Conservation (phyloP, 2,329 filamentous ascomycete species). For the Xylaria sp. region DNA sequence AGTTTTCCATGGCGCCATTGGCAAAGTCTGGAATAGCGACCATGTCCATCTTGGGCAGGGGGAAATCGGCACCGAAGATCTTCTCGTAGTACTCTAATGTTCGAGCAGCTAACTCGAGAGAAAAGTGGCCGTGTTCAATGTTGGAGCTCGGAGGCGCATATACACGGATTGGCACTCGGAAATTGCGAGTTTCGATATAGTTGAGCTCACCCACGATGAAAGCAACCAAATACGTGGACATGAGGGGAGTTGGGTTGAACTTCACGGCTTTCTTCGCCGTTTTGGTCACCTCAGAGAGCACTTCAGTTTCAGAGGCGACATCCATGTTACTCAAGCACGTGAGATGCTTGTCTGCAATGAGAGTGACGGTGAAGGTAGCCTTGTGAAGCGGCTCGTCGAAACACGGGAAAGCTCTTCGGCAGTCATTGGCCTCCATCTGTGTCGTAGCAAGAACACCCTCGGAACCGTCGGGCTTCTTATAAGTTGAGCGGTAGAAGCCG, state of each 20-base stretch:
- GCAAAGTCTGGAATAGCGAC: constrained; percentile 94
- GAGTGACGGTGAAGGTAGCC: constrained; percentile 83
- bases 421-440: constrained; percentile 96
- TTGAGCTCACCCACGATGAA: constrained; percentile 94
- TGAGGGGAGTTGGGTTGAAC: constrained; percentile 86
- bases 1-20: constrained; percentile 97
- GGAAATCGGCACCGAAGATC: constrained; percentile 81
- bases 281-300: constrained; percentile 57
- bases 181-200: constrained; percentile 85
- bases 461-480: constrained; percentile 74
- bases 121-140: constrained; percentile 87
- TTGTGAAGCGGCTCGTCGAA: constrained; percentile 95
- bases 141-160: constrained; percentile 87
- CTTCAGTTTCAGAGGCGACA: constrained; percentile 70
- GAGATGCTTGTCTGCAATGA: constrained; percentile 83
- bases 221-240: constrained; percentile 94
- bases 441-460: constrained; percentile 81
- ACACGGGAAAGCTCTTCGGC: constrained; percentile 86
- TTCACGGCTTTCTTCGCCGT: constrained; percentile 76
- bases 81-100: constrained; percentile 94
- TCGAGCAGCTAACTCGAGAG: constrained; percentile 79
- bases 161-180: constrained; percentile 88
- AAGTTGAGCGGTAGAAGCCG: constrained; percentile 93
- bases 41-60: constrained; percentile 93
- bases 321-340: constrained; percentile 98